A percentile compares a stretch with the other conserved stretches of the same genome.
Conservation (phyloP, 139 green algal species). For the Tetraselmis chui region DNA sequence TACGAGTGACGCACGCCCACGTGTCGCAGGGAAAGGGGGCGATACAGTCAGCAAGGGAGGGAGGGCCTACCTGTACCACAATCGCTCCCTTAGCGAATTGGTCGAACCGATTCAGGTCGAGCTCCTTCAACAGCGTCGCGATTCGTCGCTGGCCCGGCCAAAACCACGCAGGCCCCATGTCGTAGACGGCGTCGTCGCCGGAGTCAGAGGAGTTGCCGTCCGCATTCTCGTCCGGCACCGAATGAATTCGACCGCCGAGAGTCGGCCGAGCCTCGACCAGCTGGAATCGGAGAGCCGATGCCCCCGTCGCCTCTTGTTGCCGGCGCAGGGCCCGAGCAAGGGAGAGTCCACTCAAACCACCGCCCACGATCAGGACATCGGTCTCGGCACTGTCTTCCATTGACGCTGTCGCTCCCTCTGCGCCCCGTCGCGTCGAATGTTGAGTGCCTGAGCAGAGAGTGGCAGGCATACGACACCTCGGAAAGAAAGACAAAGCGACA, state of each 20-base stretch:
- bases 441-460: too few relatives aligned
- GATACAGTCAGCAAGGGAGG: background rate
- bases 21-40: too few relatives aligned
- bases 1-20: too few relatives aligned
- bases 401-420: background rate
- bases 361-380: background rate
- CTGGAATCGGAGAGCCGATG: background rate
- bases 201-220: background rate
- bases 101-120: background rate
- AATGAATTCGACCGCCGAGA: background rate
- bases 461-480: too few relatives aligned
- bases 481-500: too few relatives aligned
- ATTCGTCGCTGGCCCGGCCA: background rate
- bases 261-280: background rate
- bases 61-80: background rate
- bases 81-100: background rate
- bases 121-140: background rate
- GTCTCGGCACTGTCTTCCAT: background rate
- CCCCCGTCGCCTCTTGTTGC: background rate
- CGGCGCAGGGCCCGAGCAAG: background rate
- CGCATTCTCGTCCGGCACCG: background rate
- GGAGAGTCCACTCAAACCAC: background rate
- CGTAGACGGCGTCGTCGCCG: background rate
- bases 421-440: too few relatives aligned
- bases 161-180: background rate